Evolutionary conservation across 2,329 filamentous ascomycete species (phyloP).

Genomic region (Aspergillus sp.): DNA sequence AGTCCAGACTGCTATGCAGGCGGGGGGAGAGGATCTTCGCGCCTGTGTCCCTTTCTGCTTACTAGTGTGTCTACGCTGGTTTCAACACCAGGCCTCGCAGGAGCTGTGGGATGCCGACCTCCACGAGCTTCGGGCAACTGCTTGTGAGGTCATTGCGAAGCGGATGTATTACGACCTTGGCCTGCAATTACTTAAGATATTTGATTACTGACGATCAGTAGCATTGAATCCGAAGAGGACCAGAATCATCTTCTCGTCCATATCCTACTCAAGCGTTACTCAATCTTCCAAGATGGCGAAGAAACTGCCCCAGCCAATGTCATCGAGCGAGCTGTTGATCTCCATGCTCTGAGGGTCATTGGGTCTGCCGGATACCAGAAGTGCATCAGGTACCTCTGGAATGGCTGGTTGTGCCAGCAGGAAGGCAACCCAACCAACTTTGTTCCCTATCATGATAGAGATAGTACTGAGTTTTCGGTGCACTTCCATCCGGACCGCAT

Average conservation of each 20-base stretch:
- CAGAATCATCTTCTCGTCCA: constrained; percentile 74
- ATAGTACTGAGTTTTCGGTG: constrained; percentile 71
- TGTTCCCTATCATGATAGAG: constrained; percentile 80
- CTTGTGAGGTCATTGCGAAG: constrained; percentile 92
- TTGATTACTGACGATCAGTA: constrained; percentile 31
- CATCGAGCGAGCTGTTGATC: constrained; percentile 87
- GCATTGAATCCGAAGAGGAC: constrained; percentile 84
- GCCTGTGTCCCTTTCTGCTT: constrained; percentile 84
- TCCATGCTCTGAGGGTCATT: constrained; percentile 86
- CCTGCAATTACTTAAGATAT: not conserved
- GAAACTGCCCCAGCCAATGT: constrained; percentile 78
- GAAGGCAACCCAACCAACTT: constrained; percentile 88
- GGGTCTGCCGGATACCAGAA: constrained; percentile 94
- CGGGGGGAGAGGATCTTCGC: constrained; percentile 71
- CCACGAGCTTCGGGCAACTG: constrained; percentile 72
- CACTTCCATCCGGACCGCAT: constrained; percentile 95
- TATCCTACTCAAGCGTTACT: constrained; percentile 84
- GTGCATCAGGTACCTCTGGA: constrained; percentile 90
- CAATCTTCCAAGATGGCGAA: constrained; percentile 70
- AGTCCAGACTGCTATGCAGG: constrained; percentile 75
- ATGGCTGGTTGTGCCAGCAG: constrained; percentile 94
- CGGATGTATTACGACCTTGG: constrained; percentile 45
- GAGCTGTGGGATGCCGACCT: constrained; percentile 94
- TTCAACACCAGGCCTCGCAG: constrained; percentile 71
- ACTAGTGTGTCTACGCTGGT: constrained; percentile 72